Evolutionary conservation across 129 eudicot genomes (phyloP), one percentile per base, ranked within the genome.

Genomic region (Artemisia annua): DNA sequence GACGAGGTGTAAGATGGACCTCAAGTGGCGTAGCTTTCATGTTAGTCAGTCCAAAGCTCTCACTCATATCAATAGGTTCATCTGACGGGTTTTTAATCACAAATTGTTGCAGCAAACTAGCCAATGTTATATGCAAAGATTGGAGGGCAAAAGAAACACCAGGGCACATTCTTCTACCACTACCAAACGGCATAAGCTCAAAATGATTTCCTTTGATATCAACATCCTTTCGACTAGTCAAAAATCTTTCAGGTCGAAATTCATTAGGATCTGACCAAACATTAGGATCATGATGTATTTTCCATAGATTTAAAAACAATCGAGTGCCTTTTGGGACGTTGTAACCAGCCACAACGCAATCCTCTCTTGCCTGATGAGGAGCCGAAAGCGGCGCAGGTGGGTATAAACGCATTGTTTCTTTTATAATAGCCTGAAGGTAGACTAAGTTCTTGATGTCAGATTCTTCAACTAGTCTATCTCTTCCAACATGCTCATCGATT

Each of bases 321-420:
- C 78, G 78, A 1, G 87, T 83, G 59, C 81, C 81, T 63, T 63
- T 48, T 0, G 87, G 70, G 46, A 84, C 60, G 15, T 76, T 60
- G 80, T 80, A 80, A 28, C 87, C 87, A 1, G 63, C 67, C 35
- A 84, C 79, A 16, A 60, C 22, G 44, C 87, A 84, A 13, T 80
- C 82, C 14, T 80, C 75, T 58, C 54, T 58, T 1, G 87, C 39
- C 14, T 72, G 54, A 44, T 75, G 82, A 3, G 76, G 83, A n/a
- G 66, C 70, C 0, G 77, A 51, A 55, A 84, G 48, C 5, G 85
- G 88, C 19, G 11, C 76, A 0, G 82, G 60, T 0, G 88, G 88
- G 51, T 73, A 77, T 43, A 80, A 20, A 5, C 83, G 75, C 44
- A 84, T 1, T 1, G 82, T 77, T 77, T 84, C 85, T 70, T 75